A percentile compares a stretch with the other conserved stretches of the same genome.
These are phyloP conservation scores for Adansonia gregorii DNA, from an alignment of 441 rosid genomes.

Conservation along the genomic window DNA sequence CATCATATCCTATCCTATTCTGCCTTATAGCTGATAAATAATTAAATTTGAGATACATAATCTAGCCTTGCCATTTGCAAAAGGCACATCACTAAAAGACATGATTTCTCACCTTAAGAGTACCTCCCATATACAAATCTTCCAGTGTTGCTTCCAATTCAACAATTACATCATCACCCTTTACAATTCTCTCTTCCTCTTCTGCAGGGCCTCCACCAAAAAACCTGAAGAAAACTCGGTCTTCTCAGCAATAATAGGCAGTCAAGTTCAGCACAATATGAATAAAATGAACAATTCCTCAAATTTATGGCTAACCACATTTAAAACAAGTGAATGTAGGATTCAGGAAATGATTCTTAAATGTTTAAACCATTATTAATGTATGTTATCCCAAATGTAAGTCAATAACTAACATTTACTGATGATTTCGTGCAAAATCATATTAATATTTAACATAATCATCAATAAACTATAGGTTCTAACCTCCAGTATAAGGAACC, in stretches of 20 bases:
- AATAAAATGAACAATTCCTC: not conserved
- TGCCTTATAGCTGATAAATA: not conserved
- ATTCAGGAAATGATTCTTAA: no score
- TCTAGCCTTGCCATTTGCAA: not conserved
- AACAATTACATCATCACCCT: slow-evolving; percentile 93
- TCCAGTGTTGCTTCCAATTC: slow-evolving; percentile 90
- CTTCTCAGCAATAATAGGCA: slow-evolving; percentile 28
- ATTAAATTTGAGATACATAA: not conserved
- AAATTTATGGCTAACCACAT: not conserved
- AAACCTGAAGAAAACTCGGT: slow-evolving; percentile 44
- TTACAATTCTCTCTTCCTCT: slow-evolving; percentile 87
- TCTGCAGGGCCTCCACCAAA: slow-evolving; percentile 80
- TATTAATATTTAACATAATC: not conserved
- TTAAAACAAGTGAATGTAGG: not conserved
- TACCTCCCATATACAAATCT: slow-evolving; percentile 95
- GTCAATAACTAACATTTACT: slow-evolving; percentile 1
- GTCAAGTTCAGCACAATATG: not conserved
- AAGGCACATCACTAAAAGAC: not conserved
- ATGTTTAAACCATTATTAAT: not conserved
- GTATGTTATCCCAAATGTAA: not conserved
- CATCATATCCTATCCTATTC: not conserved
- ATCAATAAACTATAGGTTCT: not conserved
- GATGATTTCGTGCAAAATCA: not conserved
- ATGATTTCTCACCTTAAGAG: slow-evolving; percentile 66
- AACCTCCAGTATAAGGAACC: not conserved